Evolutionary conservation across 2,329 filamentous ascomycete species (phyloP), one percentile per base, ranked within the genome.

Genomic region (Monosporascus sp.): DNA sequence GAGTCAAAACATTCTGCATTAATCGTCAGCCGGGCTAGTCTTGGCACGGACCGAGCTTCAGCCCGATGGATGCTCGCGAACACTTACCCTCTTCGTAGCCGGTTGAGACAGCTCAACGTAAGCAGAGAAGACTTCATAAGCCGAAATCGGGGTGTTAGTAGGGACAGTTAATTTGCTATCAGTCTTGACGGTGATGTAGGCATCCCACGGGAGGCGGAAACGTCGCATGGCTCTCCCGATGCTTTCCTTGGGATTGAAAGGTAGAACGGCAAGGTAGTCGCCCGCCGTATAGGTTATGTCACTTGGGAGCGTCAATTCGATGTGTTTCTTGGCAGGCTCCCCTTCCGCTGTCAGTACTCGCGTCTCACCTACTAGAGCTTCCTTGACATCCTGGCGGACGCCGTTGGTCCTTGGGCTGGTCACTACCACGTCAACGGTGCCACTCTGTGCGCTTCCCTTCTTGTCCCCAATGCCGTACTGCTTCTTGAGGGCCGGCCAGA

Each of bases 101-200:
- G 86, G 86, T 60, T 88, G 86, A 3, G 79, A 79, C 1, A 92
- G 75, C 68, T 93, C 89, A 2, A 91, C 82, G 55, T 90, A 90
- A 1, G 83, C 83, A 2, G 81, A 78, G 5, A 92, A 75, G 0
- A 91, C 73, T 53, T 85, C 82, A 15, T 75, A 74, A 0, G 84
- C 85, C 0, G 85, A 81, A 3, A 89, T 73, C 0, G 82, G 78
- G 1, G 72, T 70, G 41, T 76, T 72, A 0, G 78, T 79, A 0
- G 84, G 84, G 15, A 87, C 72, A 1, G 74, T 73, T 0, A 78
- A 80, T 39, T 74, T 75, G 1, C 73, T 68, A 8, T 75, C 71
- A n/a, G 78, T 75, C 3, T 72, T 70, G 47, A 90, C 83, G 8
- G 79, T 83, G 44, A 90, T 70, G 55, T 81, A 77, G 2, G 84